Percentiles rank a stretch among this genome's conserved stretches.
phyloP scores from a whole-genome alignment of 163 green algal species.

The Prototheca wickerhamii region DNA sequence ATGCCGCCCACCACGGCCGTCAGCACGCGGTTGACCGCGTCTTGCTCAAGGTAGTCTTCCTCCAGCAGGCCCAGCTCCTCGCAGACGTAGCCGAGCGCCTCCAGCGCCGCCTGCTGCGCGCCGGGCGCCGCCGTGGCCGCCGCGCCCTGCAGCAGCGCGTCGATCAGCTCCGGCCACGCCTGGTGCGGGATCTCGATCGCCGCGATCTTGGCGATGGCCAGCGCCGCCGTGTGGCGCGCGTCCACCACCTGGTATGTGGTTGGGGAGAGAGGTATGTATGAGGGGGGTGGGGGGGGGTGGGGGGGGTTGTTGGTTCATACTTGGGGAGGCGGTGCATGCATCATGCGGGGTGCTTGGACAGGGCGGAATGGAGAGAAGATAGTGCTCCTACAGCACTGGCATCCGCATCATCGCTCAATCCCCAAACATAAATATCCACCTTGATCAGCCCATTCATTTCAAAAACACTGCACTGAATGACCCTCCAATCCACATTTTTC shows the following conservation, averaged over 20 bases:
- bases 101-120: constrained; percentile 74
- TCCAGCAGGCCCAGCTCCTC: constrained; percentile 84
- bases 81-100: constrained; percentile 92
- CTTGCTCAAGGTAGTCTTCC: constrained; percentile 73
- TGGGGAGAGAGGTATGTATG: not conserved
- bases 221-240: constrained; percentile 69
- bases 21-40: constrained; percentile 88
- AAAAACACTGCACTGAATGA: no score
- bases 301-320: no score
- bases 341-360: no score
- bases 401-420: not conserved
- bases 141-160: constrained; percentile 75
- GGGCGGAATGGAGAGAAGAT: no score
- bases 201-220: constrained; percentile 91
- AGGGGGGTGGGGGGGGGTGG: not conserved
- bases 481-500: no score
- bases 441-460: no score
- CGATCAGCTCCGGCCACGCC: constrained; percentile 83
- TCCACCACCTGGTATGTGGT: constrained; percentile 28
- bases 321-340: no score
- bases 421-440: no score
- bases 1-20: constrained; percentile 91
- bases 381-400: not conserved
- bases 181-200: constrained; percentile 79
- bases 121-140: constrained; percentile 29